Evolutionary conservation across 2,329 filamentous ascomycete genomes (phyloP).

Genomic region (Elsinoe australis): DNA sequence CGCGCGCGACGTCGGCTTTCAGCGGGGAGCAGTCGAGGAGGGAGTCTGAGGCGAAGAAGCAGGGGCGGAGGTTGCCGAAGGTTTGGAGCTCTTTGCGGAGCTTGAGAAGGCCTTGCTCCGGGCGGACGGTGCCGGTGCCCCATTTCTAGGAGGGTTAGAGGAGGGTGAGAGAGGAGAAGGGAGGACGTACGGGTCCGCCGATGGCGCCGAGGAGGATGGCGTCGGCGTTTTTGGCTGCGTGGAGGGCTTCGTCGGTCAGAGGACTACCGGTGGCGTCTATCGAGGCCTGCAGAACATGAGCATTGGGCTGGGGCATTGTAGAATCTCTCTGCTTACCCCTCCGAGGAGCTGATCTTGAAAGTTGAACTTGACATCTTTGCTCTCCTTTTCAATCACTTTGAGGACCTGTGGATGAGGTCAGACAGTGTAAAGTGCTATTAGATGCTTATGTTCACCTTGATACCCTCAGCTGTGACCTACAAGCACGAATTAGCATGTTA

Average conservation of each 20-base stretch:
- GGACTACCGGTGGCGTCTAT: constrained; percentile 75
- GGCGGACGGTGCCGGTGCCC: constrained; percentile 80
- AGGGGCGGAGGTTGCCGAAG: constrained; percentile 91
- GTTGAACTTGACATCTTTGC: constrained; percentile 71
- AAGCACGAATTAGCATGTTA: constrained; percentile 18
- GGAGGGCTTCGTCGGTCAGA: constrained; percentile 74
- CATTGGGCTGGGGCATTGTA: constrained; percentile 17
- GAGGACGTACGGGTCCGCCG: constrained; percentile 63
- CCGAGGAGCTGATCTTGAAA: constrained; percentile 85
- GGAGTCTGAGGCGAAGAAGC: constrained; percentile 84
- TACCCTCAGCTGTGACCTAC: constrained; percentile 73
- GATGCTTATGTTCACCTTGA: constrained; percentile 55
- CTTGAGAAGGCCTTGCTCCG: constrained; percentile 82
- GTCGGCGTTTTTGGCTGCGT: constrained; percentile 74
- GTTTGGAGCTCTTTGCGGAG: constrained; percentile 90
- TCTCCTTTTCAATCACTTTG: constrained; percentile 65
- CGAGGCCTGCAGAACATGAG: constrained; percentile 55
- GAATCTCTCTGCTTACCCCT: constrained; percentile 57
- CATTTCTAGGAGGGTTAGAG: constrained; percentile 56
- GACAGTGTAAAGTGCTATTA: neutral
- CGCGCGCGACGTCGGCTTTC: constrained; percentile 75
- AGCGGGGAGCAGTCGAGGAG: constrained; percentile 80
- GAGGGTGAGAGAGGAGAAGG: constrained; percentile 11
- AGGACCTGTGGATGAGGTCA: constrained; percentile 53
- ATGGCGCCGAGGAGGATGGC: constrained; percentile 90